Evolutionary conservation across 208 protist species (phyloP).

Genomic region (Acanthamoeba sp.): DNA sequence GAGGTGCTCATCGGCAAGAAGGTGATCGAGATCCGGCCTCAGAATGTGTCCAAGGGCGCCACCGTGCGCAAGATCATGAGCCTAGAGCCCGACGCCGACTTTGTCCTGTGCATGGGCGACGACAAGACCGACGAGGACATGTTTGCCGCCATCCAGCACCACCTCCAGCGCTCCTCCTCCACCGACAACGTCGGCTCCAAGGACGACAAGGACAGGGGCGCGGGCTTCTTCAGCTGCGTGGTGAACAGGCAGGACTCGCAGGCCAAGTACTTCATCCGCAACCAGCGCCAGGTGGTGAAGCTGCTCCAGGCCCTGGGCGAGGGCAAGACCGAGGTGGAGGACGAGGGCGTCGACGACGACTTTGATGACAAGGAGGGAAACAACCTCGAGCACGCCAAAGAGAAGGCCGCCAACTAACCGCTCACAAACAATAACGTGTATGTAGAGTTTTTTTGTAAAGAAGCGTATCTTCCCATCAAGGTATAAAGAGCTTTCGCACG

Average conservation of each 20-base stretch:
- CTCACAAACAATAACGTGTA: not conserved
- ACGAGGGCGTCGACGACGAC: constrained; percentile 36
- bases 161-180: constrained; percentile 38
- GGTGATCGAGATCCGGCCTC: constrained; percentile 73
- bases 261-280: constrained; percentile 74
- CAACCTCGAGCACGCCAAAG: not conserved
- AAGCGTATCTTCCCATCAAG: no score
- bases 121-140: constrained; percentile 76
- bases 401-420: constrained; percentile 27
- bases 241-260: constrained; percentile 70
- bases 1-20: constrained; percentile 85
- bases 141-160: constrained; percentile 58
- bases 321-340: constrained; percentile 56
- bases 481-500: no score
- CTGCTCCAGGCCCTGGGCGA: constrained; percentile 60
- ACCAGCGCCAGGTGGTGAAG: constrained; percentile 59
- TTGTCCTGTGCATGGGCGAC: constrained; percentile 76
- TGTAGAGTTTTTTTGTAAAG: not conserved
- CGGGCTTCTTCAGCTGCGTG: constrained; percentile 65
- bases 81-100: constrained; percentile 43
- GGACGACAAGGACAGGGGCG: constrained; percentile 40
- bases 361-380: constrained; percentile 46
- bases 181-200: not conserved
- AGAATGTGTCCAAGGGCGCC: constrained; percentile 61
- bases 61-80: constrained; percentile 64